Percentiles rank a stretch among this genome's conserved stretches.
Evolutionary conservation across 257 asterid genomes (phyloP).

Genomic region (Jaltomata sinuosa): DNA sequence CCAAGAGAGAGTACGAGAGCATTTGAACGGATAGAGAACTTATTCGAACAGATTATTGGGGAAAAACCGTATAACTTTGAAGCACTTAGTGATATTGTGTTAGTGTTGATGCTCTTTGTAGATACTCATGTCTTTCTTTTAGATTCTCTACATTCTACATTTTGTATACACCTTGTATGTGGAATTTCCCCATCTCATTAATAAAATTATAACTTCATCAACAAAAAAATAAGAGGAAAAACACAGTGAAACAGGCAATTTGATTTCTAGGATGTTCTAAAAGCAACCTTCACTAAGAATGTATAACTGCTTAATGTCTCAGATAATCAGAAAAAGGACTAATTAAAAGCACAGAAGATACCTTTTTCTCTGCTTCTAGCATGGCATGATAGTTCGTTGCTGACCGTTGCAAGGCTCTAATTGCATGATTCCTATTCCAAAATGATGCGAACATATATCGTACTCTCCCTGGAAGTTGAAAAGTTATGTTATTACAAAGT

Average conservation of each 20-base stretch:
- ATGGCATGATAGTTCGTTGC: slow-evolving; percentile 45
- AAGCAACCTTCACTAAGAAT: not conserved
- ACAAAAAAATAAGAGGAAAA: not conserved
- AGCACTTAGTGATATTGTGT: not conserved
- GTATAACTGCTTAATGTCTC: not conserved
- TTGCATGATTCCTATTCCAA: slow-evolving; percentile 87
- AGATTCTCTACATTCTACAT: not conserved
- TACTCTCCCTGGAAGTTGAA: slow-evolving; percentile 68
- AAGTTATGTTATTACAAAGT: not conserved
- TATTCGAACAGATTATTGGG: not conserved
- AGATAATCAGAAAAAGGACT: not conserved
- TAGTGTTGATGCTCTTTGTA: not conserved
- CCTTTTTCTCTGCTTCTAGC: slow-evolving; percentile 91
- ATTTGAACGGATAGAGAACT: not conserved
- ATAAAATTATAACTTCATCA: not conserved
- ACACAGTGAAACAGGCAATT: not conserved
- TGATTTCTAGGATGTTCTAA: not conserved
- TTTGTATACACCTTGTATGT: not conserved
- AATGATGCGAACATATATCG: slow-evolving; percentile 94
- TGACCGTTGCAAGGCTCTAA: slow-evolving; percentile 61
- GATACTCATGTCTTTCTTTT: not conserved
- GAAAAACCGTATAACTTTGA: not conserved
- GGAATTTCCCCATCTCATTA: not conserved
- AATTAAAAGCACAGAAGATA: slow-evolving; percentile 10
- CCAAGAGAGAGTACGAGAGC: not conserved